Conservation (phyloP, 495 filamentous ascomycete genomes). For the Aspergillus heteromorphus region DNA sequence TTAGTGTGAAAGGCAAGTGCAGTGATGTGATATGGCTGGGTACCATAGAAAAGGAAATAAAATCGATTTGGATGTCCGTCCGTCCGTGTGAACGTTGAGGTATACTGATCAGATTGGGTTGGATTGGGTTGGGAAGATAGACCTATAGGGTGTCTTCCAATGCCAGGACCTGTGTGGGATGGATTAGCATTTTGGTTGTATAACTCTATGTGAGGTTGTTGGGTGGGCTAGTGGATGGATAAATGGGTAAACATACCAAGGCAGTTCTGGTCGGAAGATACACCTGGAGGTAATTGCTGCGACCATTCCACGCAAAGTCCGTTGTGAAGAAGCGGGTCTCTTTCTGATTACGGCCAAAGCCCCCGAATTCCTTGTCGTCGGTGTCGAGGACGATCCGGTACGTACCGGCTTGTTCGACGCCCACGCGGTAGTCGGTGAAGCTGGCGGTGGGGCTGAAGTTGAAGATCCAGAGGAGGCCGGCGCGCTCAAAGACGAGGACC, state of each 20-base stretch:
- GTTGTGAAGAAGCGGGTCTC: constrained; percentile 86
- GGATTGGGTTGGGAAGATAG: not conserved
- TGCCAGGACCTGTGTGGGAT: constrained; percentile 41
- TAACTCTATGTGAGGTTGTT: too few species aligned
- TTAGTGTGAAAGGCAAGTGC: too few species aligned
- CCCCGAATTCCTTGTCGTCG: constrained; percentile 73
- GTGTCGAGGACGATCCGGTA: constrained; percentile 85
- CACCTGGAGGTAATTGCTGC: constrained; percentile 85
- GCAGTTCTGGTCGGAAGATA: constrained; percentile 86
- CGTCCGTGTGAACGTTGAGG: too few species aligned
- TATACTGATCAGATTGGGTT: too few species aligned
- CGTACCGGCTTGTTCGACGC: constrained; percentile 75
- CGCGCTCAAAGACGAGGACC: constrained; percentile 92
- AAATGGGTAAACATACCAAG: constrained; percentile 55
- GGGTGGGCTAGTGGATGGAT: not conserved
- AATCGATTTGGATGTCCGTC: too few species aligned
- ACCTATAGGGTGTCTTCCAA: constrained; percentile 44
- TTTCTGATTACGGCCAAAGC: constrained; percentile 69
- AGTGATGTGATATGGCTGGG: too few species aligned
- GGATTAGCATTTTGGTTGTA: constrained; percentile 6
- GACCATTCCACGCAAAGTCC: constrained; percentile 77
- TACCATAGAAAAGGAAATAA: too few species aligned
- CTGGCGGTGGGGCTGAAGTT: constrained; percentile 89
- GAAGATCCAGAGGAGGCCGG: constrained; percentile 86
- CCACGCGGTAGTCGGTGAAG: constrained; percentile 89